Base-by-base conservation (phyloP, 495 filamentous ascomycete genomes). In the Chaetomium fimeti region DNA sequence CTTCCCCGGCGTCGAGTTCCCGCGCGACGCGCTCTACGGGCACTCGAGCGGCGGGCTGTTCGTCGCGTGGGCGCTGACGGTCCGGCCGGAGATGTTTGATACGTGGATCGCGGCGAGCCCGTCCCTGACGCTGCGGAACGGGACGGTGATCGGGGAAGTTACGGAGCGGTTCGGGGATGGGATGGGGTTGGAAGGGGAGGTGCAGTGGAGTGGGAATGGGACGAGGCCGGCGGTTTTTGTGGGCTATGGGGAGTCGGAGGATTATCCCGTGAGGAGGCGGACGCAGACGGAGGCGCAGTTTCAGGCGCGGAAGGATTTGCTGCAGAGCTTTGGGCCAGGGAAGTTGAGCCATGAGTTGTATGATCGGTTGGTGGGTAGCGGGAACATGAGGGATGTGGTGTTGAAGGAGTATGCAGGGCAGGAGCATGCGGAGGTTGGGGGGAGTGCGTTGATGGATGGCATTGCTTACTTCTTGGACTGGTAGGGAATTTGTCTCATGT, bases 391-490 rank as follows among this genome's bases (percentile, higher is more conserved):
- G 25, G 68, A 73, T 57, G 57, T 69, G 5, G 43, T 60, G 18
- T 38, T 73, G 16, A 71, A 71, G 56, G 64, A 67, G 52, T 71
- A 73, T 40, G 58, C 6, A 13, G 71, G 68, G 4, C 64, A 67
- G 51, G 71, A 71, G 28, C 68, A 73, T 47, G 60, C 55, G 16
- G 59, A 59, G 2, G 71, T 69, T n/a, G 66, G 57, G 0, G 66
- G 64, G 36, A 68, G 60, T 51, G 66, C 68, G 16, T 64, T 73
- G 24, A 64, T 53, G 18, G 68, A 73, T 28, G 71, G 68, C 12
- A 67, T 71, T 16, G 66, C 65, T 40, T 69, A 73, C 49, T 73
- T 73, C 62, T 53, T 67, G 12, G 68, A 71, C 42, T 73, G 71
- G 68, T 68, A 61, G 28, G 42, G 24, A 18, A 54, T 20, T 47